Percentiles rank a stretch among this genome's conserved stretches.
Conservation (phyloP, 1,284 basidiomycete species). For the Malassezia dermatis region DNA sequence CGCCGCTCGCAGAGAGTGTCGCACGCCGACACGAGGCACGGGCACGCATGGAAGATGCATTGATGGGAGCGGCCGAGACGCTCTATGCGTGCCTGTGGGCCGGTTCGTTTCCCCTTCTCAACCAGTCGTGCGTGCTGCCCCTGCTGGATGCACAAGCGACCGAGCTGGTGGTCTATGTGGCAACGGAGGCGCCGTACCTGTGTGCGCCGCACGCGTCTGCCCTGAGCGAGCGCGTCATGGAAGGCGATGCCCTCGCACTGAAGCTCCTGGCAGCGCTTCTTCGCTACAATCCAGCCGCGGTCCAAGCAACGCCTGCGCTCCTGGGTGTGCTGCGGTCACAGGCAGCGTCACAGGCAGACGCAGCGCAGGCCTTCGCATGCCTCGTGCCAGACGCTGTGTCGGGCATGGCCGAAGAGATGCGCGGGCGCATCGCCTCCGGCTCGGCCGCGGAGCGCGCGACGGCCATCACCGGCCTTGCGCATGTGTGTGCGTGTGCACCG, state of each 20-base stretch:
- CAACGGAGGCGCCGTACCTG: constrained; percentile 10
- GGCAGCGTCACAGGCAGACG: not conserved
- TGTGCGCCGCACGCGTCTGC: not conserved
- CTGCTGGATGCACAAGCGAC: constrained; percentile 50
- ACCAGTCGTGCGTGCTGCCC: constrained; percentile 71
- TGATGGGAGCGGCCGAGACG: not conserved
- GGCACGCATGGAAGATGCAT: constrained; percentile 55
- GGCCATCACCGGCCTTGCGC: constrained; percentile 62
- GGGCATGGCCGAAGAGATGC: not conserved
- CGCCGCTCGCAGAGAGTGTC: constrained; percentile 67
- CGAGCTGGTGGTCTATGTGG: constrained; percentile 2
- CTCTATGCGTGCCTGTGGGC: constrained; percentile 54
- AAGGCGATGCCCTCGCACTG: not conserved
- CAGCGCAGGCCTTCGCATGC: constrained; percentile 3
- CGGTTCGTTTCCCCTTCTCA: constrained; percentile 64
- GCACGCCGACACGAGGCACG: constrained; percentile 52
- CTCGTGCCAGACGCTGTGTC: not conserved
- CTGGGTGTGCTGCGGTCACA: not conserved
- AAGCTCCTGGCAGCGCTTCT: constrained; percentile 3
- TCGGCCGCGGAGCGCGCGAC: constrained; percentile 50
- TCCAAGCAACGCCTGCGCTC: not conserved
- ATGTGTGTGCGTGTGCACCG: constrained; percentile 62
- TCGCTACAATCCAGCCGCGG: not conserved
- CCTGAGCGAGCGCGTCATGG: not conserved
- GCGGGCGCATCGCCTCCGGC: constrained; percentile 50